Evolutionary conservation across 768 basidiomycete genomes (phyloP).

Genomic region (Boletus sp.): DNA sequence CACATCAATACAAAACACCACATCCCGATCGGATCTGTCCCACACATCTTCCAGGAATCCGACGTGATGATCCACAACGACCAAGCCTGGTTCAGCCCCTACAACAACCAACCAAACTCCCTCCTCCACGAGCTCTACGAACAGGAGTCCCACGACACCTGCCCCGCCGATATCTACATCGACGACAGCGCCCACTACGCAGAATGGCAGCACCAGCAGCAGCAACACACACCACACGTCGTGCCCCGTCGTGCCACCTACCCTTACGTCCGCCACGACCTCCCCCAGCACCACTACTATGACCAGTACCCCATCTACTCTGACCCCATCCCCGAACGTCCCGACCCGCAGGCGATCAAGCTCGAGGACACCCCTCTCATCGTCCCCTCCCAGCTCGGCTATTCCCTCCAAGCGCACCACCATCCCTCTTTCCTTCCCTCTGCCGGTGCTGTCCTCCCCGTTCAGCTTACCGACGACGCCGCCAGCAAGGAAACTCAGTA

Average conservation of each 20-base stretch:
- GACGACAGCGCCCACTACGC: conserved; percentile 36
- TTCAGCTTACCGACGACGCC: conserved; percentile 89
- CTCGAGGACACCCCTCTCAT: conserved; percentile 60
- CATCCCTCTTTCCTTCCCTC: conserved; percentile 43
- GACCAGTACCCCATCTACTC: conserved; percentile 38
- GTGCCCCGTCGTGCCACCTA: conserved; percentile 66
- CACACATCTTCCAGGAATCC: conserved; percentile 50
- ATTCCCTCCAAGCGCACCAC: conserved; percentile 31
- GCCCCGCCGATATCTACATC: conserved; percentile 34
- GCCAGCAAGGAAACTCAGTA: conserved; percentile 90
- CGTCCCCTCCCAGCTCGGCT: conserved; percentile 58
- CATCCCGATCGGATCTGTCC: conserved; percentile 42
- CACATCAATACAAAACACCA: conserved; percentile 38
- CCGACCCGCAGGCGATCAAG: conserved; percentile 48
- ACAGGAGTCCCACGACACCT: conserved; percentile 45
- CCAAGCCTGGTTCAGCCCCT: conserved; percentile 32
- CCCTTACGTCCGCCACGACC: conserved; percentile 75
- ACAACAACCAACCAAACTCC: conserved; percentile 42
- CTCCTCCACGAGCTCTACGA: conserved; percentile 76
- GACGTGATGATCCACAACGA: conserved; percentile 40
- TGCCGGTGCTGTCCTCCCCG: conserved; percentile 47
- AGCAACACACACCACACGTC: conserved; percentile 35
- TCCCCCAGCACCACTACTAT: conserved; percentile 40
- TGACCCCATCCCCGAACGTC: conserved; percentile 36
- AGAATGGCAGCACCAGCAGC: conserved; percentile 37